Evolutionary conservation across 2,329 filamentous ascomycete genomes (phyloP).

Genomic region (Myriosclerotinia duriaeana): DNA sequence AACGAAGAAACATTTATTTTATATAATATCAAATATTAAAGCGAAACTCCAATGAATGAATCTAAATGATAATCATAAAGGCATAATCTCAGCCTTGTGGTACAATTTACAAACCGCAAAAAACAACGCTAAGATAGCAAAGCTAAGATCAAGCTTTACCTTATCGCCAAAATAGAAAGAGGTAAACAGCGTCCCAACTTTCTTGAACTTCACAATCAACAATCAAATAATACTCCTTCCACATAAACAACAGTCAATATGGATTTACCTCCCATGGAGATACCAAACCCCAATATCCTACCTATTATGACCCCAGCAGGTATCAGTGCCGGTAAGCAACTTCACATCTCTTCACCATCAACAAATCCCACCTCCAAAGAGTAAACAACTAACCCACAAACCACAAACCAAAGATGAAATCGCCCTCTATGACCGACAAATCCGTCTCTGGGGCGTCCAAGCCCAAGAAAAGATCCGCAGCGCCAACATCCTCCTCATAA

Average conservation of each 20-base stretch:
- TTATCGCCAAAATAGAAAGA: constrained; percentile 2
- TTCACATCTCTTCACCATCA: background rate
- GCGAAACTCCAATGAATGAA: too few relatives aligned
- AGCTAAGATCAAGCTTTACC: background rate
- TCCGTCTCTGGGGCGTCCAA: constrained; percentile 93
- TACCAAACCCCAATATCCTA: constrained; percentile 11
- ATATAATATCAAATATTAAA: too few relatives aligned
- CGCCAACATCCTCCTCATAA: constrained; percentile 86
- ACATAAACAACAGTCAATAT: background rate
- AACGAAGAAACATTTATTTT: too few relatives aligned
- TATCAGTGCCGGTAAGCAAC: constrained; percentile 43
- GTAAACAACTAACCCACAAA: background rate
- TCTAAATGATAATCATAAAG: too few relatives aligned
- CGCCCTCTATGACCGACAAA: constrained; percentile 94
- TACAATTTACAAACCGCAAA: too few relatives aligned
- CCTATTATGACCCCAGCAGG: constrained; percentile 28
- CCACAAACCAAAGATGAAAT: constrained; percentile 71
- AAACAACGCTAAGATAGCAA: constrained; percentile 2
- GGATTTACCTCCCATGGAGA: constrained; percentile 13
- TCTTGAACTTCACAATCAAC: background rate
- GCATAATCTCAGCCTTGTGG: constrained; percentile 10
- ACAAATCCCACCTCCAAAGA: background rate
- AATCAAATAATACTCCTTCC: background rate
- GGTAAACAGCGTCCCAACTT: background rate
- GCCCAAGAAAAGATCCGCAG: constrained; percentile 90